A percentile compares a stretch with the other conserved stretches of the same genome.
phyloP scores from a whole-genome alignment of 305 asterid species.

The Withania somnifera region DNA sequence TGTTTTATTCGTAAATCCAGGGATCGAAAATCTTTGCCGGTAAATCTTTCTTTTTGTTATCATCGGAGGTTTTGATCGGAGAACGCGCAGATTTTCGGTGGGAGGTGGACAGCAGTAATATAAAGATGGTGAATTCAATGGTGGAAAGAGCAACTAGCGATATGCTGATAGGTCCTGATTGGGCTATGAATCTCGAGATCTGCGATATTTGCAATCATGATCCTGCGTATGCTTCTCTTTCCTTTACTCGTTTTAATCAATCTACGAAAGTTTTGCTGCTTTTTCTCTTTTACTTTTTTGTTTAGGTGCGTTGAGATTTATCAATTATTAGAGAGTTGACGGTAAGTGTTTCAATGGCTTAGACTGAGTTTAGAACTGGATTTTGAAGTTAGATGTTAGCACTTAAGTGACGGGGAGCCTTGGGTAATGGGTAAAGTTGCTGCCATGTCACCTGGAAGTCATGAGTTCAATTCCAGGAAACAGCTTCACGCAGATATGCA shows the following conservation, averaged over 20 bases:
- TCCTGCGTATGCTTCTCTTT: constrained; percentile 59
- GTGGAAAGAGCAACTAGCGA: constrained; percentile 96
- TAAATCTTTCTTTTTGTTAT: not conserved
- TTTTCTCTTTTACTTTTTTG: not conserved
- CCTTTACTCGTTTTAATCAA: too few species aligned
- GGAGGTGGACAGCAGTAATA: not conserved
- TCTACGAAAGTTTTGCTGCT: too few species aligned
- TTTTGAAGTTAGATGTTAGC: not conserved
- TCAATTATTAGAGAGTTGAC: not conserved
- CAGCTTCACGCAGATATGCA: too few species aligned
- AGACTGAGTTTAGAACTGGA: not conserved
- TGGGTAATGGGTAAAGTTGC: too few species aligned
- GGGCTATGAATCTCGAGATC: constrained; percentile 99
- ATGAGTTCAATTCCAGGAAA: too few species aligned
- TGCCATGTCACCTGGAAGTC: too few species aligned
- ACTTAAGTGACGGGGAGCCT: too few species aligned
- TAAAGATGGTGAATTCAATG: constrained; percentile 74
- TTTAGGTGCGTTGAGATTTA: not conserved
- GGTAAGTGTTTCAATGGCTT: not conserved
- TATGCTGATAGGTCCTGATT: constrained; percentile 97
- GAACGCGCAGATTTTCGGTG: not conserved
- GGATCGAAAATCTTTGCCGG: not conserved
- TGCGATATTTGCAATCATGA: constrained; percentile 96
- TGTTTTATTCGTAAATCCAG: not conserved
- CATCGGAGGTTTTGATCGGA: constrained; percentile 5